These are phyloP conservation scores for Umbellularia californica DNA, from an alignment of 164 flowering plant genomes.

Conservation along the genomic window DNA sequence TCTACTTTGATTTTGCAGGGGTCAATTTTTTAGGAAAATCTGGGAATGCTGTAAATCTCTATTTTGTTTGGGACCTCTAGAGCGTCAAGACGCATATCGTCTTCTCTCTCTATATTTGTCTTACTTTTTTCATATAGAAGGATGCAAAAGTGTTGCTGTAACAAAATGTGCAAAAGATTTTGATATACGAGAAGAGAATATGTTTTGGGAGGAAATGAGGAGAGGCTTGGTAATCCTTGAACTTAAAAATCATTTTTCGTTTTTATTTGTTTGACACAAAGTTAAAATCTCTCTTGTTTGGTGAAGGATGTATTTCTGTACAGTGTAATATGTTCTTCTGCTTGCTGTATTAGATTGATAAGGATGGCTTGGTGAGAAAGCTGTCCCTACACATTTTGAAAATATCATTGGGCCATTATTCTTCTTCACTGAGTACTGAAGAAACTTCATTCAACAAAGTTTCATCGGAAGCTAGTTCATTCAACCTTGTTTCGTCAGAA, in stretches of 20 bases:
- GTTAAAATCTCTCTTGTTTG: conserved; percentile 6
- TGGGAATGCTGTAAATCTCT: conserved; percentile 76
- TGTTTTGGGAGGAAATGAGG: conserved; percentile 80
- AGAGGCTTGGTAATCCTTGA: conserved; percentile 71
- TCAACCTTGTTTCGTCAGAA: conserved; percentile 20
- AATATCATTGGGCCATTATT: conserved; percentile 23
- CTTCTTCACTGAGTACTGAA: conserved; percentile 18
- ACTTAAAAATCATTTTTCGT: background rate
- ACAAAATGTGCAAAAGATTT: conserved; percentile 32
- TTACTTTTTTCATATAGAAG: conserved; percentile 31
- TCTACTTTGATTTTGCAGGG: conserved; percentile 39
- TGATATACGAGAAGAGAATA: conserved; percentile 50
- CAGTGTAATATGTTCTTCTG: background rate
- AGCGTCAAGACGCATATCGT: conserved; percentile 77
- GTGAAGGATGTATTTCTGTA: background rate
- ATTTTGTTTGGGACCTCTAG: conserved; percentile 57
- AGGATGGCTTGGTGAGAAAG: conserved; percentile 76
- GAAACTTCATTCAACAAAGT: conserved; percentile 16
- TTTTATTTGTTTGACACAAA: background rate
- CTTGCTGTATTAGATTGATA: conserved; percentile 55
- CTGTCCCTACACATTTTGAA: conserved; percentile 74
- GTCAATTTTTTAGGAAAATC: conserved; percentile 35
- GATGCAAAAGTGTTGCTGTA: conserved; percentile 18
- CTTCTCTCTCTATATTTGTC: conserved; percentile 65
- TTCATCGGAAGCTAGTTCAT: conserved; percentile 16